These are phyloP conservation scores for Mimosa pudica DNA, from an alignment of 306 rosid genomes.

Conservation along the genomic window DNA sequence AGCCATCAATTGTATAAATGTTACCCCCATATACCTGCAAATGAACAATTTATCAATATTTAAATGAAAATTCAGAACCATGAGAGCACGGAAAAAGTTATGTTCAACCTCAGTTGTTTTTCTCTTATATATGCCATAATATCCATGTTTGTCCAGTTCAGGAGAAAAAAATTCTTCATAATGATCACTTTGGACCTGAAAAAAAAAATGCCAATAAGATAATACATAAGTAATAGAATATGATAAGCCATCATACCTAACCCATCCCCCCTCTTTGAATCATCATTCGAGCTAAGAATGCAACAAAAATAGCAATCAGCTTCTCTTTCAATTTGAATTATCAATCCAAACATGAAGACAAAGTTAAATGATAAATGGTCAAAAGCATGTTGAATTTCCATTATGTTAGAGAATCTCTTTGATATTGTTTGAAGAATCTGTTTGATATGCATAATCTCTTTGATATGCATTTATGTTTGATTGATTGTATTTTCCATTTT, in stretches of 20 bases:
- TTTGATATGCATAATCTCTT: too few species aligned
- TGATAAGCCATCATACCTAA: neutral
- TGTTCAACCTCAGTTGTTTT: conserved; percentile 87
- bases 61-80: neutral
- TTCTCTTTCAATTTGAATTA: neutral
- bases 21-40: conserved; percentile 78
- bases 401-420: too few species aligned
- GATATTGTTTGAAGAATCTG: too few species aligned
- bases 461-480: too few species aligned
- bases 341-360: neutral
- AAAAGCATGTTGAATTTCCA: neutral
- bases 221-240: conserved; percentile 19
- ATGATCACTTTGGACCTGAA: conserved; percentile 92
- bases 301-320: neutral
- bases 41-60: conserved; percentile 28
- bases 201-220: conserved; percentile 21
- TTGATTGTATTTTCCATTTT: too few species aligned
- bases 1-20: conserved; percentile 77
- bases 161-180: conserved; percentile 90
- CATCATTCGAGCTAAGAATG: neutral
- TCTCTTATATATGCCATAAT: conserved; percentile 85
- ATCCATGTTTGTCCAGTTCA: conserved; percentile 98
- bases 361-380: neutral
- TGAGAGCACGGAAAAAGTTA: conserved; percentile 6
- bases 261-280: neutral